Conservation (phyloP, 306 rosid species). For the Cucumis cinereus region DNA sequence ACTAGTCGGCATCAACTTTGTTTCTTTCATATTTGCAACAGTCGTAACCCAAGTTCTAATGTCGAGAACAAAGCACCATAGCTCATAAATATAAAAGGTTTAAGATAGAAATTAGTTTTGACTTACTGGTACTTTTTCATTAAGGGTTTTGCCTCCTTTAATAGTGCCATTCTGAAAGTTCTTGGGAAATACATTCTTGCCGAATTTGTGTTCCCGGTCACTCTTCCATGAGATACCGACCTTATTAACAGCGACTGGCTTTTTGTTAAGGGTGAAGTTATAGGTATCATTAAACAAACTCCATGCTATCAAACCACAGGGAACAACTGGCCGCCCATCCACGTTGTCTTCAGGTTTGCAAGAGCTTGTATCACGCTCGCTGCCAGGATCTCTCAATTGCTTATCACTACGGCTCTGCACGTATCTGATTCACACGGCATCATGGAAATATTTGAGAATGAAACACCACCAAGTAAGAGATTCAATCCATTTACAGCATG, state of each 20-base stretch:
- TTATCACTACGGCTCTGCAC: constrained; percentile 87
- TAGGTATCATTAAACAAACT: constrained; percentile 94
- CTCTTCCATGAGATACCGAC: constrained; percentile 77
- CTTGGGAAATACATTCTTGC: constrained; percentile 64
- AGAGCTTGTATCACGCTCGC: constrained; percentile 11
- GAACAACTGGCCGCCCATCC: constrained; percentile 38
- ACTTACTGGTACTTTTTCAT: constrained; percentile 35
- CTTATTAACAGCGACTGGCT: constrained; percentile 45
- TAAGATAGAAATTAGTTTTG: constrained; percentile 5
- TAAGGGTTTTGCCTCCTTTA: constrained; percentile 41
- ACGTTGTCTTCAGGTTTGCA: constrained; percentile 57
- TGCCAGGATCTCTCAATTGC: constrained; percentile 40
- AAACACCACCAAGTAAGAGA: neutral
- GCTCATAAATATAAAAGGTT: neutral
- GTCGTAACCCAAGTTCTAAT: neutral
- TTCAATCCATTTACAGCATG: neutral
- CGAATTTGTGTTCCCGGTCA: constrained; percentile 86
- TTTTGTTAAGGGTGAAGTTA: constrained; percentile 30
- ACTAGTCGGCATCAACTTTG: neutral
- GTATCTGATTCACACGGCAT: constrained; percentile 38
- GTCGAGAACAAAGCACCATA: neutral
- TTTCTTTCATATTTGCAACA: neutral
- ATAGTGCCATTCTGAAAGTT: constrained; percentile 72
- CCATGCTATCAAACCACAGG: constrained; percentile 99
- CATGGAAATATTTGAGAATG: neutral